Conservation (phyloP, 2,329 filamentous ascomycete species). For the Cladosporium sp. region DNA sequence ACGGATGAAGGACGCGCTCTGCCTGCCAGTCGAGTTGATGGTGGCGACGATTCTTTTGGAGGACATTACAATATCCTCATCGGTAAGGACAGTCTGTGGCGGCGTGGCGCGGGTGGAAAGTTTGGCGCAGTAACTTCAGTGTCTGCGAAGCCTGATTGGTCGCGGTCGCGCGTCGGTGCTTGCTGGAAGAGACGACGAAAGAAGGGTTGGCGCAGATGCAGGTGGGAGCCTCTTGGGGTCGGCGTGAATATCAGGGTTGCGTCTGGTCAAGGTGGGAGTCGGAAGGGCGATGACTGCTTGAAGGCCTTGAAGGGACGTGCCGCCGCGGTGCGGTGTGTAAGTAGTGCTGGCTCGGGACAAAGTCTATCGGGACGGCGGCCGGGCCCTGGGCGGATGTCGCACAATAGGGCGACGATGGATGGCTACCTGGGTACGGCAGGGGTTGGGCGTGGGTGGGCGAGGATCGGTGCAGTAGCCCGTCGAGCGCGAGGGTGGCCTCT, state of each 20-base stretch:
- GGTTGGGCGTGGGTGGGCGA: not conserved
- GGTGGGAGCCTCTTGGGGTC: not conserved
- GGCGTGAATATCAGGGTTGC: not conserved
- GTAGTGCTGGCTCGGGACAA: not conserved
- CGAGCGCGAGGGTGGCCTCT: not conserved
- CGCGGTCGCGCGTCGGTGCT: not conserved
- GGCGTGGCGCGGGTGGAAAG: conserved; percentile 3
- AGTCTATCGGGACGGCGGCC: not conserved
- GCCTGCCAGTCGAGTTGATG: conserved; percentile 91
- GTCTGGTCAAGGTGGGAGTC: not conserved
- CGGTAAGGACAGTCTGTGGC: conserved; percentile 13
- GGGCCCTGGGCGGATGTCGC: not conserved
- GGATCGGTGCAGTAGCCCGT: not conserved
- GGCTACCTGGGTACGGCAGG: not conserved
- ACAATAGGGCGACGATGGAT: conserved; percentile 3
- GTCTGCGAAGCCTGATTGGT: not conserved
- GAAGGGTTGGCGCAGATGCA: not conserved
- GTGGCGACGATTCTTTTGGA: conserved; percentile 74
- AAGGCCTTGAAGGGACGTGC: conserved; percentile 7
- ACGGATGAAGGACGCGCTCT: conserved; percentile 90
- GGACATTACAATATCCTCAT: conserved; percentile 21
- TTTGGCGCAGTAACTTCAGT: not conserved
- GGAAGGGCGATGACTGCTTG: not conserved
- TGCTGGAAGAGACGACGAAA: not conserved
- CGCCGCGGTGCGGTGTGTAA: conserved; percentile 1